Evolutionary conservation across 2,329 filamentous ascomycete genomes (phyloP), one percentile per base, ranked within the genome.

Genomic region (Thermothelomyces thermophilus): DNA sequence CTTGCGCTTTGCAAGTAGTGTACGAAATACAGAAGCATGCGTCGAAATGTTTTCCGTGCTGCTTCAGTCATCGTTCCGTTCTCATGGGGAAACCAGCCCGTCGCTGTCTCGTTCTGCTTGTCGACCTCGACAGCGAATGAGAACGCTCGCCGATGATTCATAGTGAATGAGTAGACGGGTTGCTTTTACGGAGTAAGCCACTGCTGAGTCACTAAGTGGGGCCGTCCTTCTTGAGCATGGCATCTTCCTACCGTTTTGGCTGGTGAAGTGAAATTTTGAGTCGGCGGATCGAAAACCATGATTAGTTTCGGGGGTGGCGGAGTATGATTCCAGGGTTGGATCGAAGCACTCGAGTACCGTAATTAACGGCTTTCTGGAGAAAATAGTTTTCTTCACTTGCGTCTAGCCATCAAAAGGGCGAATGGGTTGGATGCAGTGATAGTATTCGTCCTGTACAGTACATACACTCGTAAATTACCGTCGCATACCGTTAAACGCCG

Each of bases 101-200:
- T n/a, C n/a, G n/a, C n/a, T n/a, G n/a, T n/a, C n/a, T n/a, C n/a
- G n/a, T n/a, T n/a, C n/a, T n/a, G n/a, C n/a, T n/a, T n/a, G n/a
- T n/a, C n/a, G 16, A 9, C 11, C n/a, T n/a, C n/a, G 3, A 8
- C 22, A 13, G 20, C 48, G 41, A 53, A 56, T 53, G 33, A 44
- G n/a, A 28, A 6, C 11, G 10, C 22, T 46, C 19, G 26, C 44
- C 26, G 54, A 55, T 58, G 56, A 58, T 47, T 58, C 56, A 58
- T 56, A 28, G 34, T 58, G 56, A 58, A 40, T 51, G n/a, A n/a
- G n/a, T 31, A 3, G 16, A 13, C 34, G 14, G 34, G 3, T 17
- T 7, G 14, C 26, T 28, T 44, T 48, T n/a, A n/a, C n/a, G n/a
- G n/a, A n/a, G n/a, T n/a, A 45, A 53, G 52, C 48, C 49, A 48